phyloP scores from a whole-genome alignment of 768 basidiomycete genomes.

The Phlebiopsis gigantea region DNA sequence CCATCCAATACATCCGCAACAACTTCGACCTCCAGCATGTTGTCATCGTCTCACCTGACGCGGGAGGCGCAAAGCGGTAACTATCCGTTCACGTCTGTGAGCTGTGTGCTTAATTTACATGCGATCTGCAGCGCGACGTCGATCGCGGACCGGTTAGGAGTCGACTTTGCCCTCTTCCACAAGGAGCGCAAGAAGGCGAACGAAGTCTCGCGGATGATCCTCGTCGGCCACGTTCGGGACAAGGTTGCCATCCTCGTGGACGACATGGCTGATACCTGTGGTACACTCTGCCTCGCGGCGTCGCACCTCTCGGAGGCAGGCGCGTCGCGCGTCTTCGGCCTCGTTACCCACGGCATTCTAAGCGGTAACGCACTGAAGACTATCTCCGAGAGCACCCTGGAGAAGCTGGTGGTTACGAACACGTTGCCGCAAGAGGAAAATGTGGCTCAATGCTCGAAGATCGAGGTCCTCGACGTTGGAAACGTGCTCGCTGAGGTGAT shows the following conservation, averaged over 20 bases:
- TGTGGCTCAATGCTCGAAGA: slow-evolving; percentile 63
- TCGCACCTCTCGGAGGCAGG: slow-evolving; percentile 86
- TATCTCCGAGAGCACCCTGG: slow-evolving; percentile 69
- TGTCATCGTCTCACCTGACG: slow-evolving; percentile 96
- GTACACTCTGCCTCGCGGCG: slow-evolving; percentile 61
- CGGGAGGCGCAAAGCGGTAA: slow-evolving; percentile 96
- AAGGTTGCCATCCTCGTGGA: slow-evolving; percentile 94
- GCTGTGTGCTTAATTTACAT: background rate
- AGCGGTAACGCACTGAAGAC: slow-evolving; percentile 81
- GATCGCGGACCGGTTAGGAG: slow-evolving; percentile 91
- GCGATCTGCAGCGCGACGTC: slow-evolving; percentile 74
- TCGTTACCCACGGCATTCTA: slow-evolving; percentile 96
- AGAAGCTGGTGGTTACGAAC: slow-evolving; percentile 97
- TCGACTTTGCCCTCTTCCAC: slow-evolving; percentile 99
- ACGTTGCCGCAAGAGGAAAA: slow-evolving; percentile 89
- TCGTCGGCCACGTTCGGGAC: slow-evolving; percentile 90
- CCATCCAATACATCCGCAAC: slow-evolving; percentile 90
- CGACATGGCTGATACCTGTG: slow-evolving; percentile 96
- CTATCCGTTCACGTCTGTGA: slow-evolving; percentile 12
- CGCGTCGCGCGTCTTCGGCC: slow-evolving; percentile 77
- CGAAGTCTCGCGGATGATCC: slow-evolving; percentile 90
- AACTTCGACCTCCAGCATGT: slow-evolving; percentile 82
- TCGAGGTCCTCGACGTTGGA: slow-evolving; percentile 94
- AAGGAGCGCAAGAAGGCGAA: slow-evolving; percentile 98
- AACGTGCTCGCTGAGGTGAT: slow-evolving; percentile 96